These are phyloP conservation scores for Amylostereum areolatum DNA, from an alignment of 1,284 basidiomycete genomes.

Conservation along the genomic window DNA sequence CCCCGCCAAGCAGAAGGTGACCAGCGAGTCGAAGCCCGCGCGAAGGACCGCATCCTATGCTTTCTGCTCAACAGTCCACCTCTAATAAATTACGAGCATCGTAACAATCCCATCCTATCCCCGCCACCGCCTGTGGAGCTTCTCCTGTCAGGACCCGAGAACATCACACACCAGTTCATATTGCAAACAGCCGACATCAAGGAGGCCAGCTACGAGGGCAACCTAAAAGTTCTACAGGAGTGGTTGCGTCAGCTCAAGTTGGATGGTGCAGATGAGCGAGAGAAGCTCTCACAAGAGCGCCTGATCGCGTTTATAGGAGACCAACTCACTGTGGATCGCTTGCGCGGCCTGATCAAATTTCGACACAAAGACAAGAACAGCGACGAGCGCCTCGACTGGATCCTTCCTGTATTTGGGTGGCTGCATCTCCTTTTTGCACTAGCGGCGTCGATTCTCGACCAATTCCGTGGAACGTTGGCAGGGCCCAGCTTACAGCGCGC, in stretches of 20 bases:
- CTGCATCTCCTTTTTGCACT: slow-evolving; percentile 29
- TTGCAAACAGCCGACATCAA: slow-evolving; percentile 13
- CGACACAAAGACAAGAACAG: slow-evolving; percentile 27
- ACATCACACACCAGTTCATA: slow-evolving; percentile 9
- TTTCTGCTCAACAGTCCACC: slow-evolving; percentile 2
- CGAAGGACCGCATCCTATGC: slow-evolving; percentile 1
- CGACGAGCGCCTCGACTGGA: slow-evolving; percentile 26
- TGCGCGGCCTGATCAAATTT: slow-evolving; percentile 16
- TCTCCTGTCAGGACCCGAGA: not conserved
- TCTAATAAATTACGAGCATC: not conserved
- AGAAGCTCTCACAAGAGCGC: not conserved
- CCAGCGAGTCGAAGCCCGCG: too few relatives aligned
- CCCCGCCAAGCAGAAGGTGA: slow-evolving; percentile 13
- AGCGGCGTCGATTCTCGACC: slow-evolving; percentile 16
- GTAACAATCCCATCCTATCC: not conserved
- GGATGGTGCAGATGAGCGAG: not conserved
- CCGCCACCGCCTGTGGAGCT: not conserved
- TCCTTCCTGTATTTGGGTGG: slow-evolving; percentile 25
- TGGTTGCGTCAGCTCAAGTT: slow-evolving; percentile 10
- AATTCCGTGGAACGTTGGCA: slow-evolving; percentile 14
- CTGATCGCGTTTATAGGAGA: slow-evolving; percentile 16
- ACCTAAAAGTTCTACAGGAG: slow-evolving; percentile 7
- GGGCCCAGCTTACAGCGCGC: slow-evolving; percentile 11
- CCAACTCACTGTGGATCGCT: slow-evolving; percentile 16
- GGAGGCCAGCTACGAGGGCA: slow-evolving; percentile 18